Percentiles rank a stretch among this genome's conserved stretches.
Evolutionary conservation across 2,329 filamentous ascomycete genomes (phyloP).

Genomic region (Pyrenophora seminiperda): DNA sequence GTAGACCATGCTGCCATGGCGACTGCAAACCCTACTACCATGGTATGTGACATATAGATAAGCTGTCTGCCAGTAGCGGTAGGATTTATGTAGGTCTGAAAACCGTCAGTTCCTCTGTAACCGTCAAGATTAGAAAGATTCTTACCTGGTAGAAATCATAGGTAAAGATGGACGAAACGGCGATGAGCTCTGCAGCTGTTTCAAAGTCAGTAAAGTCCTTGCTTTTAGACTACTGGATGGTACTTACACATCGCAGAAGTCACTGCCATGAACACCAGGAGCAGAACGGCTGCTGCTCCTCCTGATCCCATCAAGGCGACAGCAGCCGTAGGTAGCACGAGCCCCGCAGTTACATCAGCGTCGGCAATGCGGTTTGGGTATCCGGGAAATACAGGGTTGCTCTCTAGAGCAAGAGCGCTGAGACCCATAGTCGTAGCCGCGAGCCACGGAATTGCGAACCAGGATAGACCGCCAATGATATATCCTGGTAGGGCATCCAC

Average conservation of each 20-base stretch:
- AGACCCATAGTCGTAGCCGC: constrained; percentile 88
- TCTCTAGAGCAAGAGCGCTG: constrained; percentile 78
- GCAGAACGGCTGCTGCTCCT: constrained; percentile 75
- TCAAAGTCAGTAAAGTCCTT: too few species aligned
- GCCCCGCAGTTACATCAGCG: constrained; percentile 77
- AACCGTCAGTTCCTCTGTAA: neutral
- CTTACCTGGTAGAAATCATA: constrained; percentile 83
- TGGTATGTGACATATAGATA: constrained; percentile 78
- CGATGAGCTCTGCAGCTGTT: constrained; percentile 72
- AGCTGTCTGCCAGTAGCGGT: constrained; percentile 73
- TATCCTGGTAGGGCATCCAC: constrained; percentile 88
- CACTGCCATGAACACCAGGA: constrained; percentile 90
- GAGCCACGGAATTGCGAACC: constrained; percentile 94
- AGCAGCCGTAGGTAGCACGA: constrained; percentile 84
- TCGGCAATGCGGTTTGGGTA: constrained; percentile 73
- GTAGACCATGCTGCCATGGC: constrained; percentile 80
- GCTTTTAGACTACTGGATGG: too few species aligned
- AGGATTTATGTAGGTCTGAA: constrained; percentile 71
- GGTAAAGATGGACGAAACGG: constrained; percentile 84
- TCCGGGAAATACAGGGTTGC: constrained; percentile 71
- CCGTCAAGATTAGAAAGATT: neutral
- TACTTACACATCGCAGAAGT: constrained; percentile 73
- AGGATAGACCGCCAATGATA: constrained; percentile 81
- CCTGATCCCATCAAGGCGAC: constrained; percentile 82
- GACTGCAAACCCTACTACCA: constrained; percentile 74